These are phyloP conservation scores for Cystobasidium slooffiae DNA, from an alignment of 1,284 basidiomycete species.

Conservation along the genomic window DNA sequence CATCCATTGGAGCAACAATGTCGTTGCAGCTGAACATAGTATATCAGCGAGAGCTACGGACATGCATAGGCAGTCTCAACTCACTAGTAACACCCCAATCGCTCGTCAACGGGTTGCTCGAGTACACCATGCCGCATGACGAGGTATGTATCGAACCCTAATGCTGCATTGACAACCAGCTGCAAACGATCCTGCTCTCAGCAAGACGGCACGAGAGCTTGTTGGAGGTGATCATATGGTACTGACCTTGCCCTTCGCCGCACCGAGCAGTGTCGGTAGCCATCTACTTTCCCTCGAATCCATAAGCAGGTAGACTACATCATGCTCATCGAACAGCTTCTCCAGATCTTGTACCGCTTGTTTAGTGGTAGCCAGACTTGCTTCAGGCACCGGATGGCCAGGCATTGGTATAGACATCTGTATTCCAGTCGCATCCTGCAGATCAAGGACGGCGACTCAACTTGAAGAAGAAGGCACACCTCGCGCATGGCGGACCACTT, in stretches of 20 bases:
- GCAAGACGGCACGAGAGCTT: neutral
- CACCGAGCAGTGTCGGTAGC: conserved; percentile 87
- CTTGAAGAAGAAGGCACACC: conserved; percentile 3
- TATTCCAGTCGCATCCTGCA: conserved; percentile 76
- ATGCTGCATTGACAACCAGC: conserved; percentile 91
- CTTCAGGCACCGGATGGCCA: conserved; percentile 77
- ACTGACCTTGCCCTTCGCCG: conserved; percentile 76
- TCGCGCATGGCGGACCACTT: conserved; percentile 55
- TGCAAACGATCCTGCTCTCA: conserved; percentile 53
- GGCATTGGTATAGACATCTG: conserved; percentile 92
- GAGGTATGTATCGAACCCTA: conserved; percentile 94
- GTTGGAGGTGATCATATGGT: neutral
- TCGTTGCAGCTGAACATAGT: conserved; percentile 73
- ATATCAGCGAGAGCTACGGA: neutral
- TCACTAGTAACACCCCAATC: conserved; percentile 85
- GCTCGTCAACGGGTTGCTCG: conserved; percentile 45
- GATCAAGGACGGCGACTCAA: neutral
- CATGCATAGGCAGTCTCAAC: neutral
- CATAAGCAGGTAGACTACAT: conserved; percentile 93
- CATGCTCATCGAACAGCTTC: conserved; percentile 77
- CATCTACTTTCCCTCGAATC: conserved; percentile 95
- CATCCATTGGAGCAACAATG: conserved; percentile 92
- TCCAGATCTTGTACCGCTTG: conserved; percentile 75
- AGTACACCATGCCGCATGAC: conserved; percentile 92
- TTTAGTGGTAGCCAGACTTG: conserved; percentile 65